phyloP scores from a whole-genome alignment of 1,284 basidiomycete species.

The Cryptococcus sp. region DNA sequence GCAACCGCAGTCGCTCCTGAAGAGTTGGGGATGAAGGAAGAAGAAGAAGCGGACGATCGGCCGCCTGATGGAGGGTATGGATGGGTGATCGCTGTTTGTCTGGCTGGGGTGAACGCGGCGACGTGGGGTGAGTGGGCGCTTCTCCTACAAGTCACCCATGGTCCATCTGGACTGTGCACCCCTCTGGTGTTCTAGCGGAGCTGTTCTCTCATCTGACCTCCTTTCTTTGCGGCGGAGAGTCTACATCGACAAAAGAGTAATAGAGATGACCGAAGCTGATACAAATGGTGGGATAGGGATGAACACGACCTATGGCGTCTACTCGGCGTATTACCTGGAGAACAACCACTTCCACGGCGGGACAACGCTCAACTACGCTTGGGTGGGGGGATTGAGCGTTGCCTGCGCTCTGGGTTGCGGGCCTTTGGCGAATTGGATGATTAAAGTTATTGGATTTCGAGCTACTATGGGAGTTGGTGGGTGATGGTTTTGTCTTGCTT shows the following conservation, averaged over 20 bases:
- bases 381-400: conserved; percentile 54
- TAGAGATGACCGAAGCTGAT: background rate
- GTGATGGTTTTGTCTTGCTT: conserved; percentile 12
- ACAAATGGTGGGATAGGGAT: conserved; percentile 38
- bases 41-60: conserved; percentile 19
- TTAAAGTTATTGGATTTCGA: conserved; percentile 44
- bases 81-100: conserved; percentile 52
- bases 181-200: background rate
- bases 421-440: conserved; percentile 51
- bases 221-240: background rate
- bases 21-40: background rate
- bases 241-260: background rate
- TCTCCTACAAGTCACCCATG: too few relatives aligned
- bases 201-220: background rate
- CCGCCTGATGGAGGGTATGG: conserved; percentile 55
- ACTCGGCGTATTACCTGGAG: conserved; percentile 52
- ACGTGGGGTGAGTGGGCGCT: conserved; percentile 48
- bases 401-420: conserved; percentile 47
- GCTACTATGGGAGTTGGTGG: conserved; percentile 46
- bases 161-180: too few relatives aligned
- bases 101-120: conserved; percentile 41
- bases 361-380: conserved; percentile 53
- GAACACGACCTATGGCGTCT: conserved; percentile 56
- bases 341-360: conserved; percentile 53
- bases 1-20: too few relatives aligned